Base-by-base conservation (phyloP, 2,329 filamentous ascomycete genomes). In the Rugonectria rugulosa region DNA sequence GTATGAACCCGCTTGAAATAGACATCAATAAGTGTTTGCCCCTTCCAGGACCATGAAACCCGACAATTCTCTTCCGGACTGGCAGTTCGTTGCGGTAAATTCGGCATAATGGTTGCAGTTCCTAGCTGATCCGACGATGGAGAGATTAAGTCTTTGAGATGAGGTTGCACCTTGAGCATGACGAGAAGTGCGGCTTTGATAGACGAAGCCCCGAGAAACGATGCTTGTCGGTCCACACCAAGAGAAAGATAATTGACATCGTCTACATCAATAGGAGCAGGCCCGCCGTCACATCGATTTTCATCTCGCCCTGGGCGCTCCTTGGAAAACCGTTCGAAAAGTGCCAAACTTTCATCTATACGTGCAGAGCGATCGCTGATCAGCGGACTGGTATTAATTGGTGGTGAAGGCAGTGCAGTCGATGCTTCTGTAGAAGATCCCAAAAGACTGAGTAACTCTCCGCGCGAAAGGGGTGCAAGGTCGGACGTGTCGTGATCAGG, bases 1-100 rank as follows among this genome's bases (percentile, higher is more conserved):
- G 87, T 83, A 58, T 92, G 89, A 20, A 90, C 83, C 26, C 87
- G 82, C 62, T 88, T 87, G 70, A 92, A 92, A 70, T 91, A 92
- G n/a, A 87, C 87, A 63, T 91, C 86, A 34, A 91, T 85, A 9
- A 91, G 76, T 6, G 84, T 84, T 69, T 89, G 85, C 14, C 87
- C 88, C 63, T 89, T 87, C 69, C 82, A 84, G 14, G 83, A 82
- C 78, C 85, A 83, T 31, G 83, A 72, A 21, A 86, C 77, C 41
- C 78, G 74, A 59, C 79, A 77, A 2, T 75, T 77, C 36, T 83
- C 78, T 47, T 81, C 79, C 2, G 77, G 72, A 2, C 72, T 72
- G n/a, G 72, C 64, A 21, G 75, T 70, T 63, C 76, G 79, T 50
- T 77, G 75, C 45, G 76, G 71, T 59, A 77, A 72, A 31, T 73